Percentiles rank a stretch among this genome's conserved stretches.
phyloP scores from a whole-genome alignment of 1,284 basidiomycete species.

The Tremellales sp. region DNA sequence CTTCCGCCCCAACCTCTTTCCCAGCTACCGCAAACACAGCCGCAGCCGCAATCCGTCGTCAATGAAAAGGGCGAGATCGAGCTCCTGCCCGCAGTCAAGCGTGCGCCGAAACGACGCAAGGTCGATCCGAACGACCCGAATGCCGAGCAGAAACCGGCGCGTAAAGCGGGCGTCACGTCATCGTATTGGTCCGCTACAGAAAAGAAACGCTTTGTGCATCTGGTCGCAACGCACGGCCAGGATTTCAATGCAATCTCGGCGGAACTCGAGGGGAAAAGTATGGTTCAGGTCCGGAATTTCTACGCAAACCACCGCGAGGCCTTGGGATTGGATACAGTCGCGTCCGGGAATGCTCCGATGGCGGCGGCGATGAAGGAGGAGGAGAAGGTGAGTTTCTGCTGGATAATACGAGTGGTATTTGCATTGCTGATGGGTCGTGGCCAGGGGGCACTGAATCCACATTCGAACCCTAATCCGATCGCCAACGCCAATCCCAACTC shows the following conservation, averaged over 20 bases:
- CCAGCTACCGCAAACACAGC: neutral
- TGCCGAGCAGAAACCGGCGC: conserved; percentile 17
- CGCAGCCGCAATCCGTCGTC: conserved; percentile 2
- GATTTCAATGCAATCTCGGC: conserved; percentile 72
- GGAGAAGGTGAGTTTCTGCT: conserved; percentile 4
- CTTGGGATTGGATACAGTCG: conserved; percentile 25
- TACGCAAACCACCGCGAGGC: conserved; percentile 55
- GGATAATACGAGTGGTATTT: neutral
- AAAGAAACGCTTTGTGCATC: conserved; percentile 57
- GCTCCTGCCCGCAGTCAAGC: conserved; percentile 37
- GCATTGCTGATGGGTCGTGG: neutral
- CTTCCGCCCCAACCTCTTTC: no score
- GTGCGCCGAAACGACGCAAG: conserved; percentile 30
- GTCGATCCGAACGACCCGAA: conserved; percentile 12
- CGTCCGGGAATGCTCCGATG: conserved; percentile 1
- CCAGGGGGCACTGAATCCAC: no score
- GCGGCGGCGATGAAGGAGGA: conserved; percentile 5
- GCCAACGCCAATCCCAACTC: no score
- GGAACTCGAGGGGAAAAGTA: conserved; percentile 72
- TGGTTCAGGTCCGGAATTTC: conserved; percentile 69
- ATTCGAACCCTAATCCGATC: no score
- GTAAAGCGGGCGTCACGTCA: conserved; percentile 25
- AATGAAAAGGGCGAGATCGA: conserved; percentile 13
- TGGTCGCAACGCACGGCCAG: conserved; percentile 65
- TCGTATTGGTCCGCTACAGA: conserved; percentile 57